Conservation (phyloP, 345 rosid species). For the Turnera subulata region DNA sequence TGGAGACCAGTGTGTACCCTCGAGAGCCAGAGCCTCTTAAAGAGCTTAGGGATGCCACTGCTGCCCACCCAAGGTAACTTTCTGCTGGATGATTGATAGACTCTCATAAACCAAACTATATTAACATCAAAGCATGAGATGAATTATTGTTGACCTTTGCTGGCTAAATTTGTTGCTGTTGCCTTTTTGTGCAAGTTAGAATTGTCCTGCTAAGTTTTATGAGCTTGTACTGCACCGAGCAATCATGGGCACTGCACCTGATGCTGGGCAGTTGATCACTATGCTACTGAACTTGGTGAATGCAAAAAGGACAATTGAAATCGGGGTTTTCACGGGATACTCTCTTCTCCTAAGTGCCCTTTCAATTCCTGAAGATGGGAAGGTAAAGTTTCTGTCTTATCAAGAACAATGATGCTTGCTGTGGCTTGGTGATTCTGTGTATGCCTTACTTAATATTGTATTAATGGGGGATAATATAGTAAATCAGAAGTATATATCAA, state of each 20-base stretch:
- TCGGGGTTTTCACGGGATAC: slow-evolving; percentile 81
- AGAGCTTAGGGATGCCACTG: slow-evolving; percentile 57
- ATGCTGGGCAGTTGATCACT: slow-evolving; percentile 63
- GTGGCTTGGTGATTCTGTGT: too few species aligned
- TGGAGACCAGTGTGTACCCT: slow-evolving; percentile 69
- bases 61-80: slow-evolving; percentile 48
- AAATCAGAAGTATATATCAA: background rate
- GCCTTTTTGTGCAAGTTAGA: background rate
- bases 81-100: too few species aligned
- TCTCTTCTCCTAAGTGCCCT: slow-evolving; percentile 87
- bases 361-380: slow-evolving; percentile 65
- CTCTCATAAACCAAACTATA: too few species aligned
- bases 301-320: slow-evolving; percentile 59
- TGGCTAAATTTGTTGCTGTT: background rate
- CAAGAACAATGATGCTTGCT: too few species aligned
- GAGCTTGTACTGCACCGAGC: slow-evolving; percentile 22
- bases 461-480: too few species aligned
- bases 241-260: slow-evolving; percentile 56
- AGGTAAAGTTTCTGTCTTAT: slow-evolving; percentile 19
- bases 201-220: background rate
- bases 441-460: too few species aligned
- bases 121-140: background rate
- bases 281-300: slow-evolving; percentile 52
- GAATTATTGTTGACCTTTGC: background rate
- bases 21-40: slow-evolving; percentile 56